Evolutionary conservation across 257 asterid genomes (phyloP).

Genomic region (Nicotiana otophora): DNA sequence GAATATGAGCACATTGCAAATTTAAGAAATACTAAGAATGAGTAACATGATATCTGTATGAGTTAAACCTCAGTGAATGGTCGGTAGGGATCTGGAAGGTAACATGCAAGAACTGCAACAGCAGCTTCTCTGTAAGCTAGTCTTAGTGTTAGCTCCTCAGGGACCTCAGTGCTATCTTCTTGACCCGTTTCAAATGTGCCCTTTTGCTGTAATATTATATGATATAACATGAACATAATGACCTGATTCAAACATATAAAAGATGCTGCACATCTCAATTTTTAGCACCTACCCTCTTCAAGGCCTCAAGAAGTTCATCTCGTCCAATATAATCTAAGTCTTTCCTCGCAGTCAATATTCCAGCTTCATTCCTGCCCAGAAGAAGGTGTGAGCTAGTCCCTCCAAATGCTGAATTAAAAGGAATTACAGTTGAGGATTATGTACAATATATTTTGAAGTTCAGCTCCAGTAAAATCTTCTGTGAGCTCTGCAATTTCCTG

Average conservation of each 20-base stretch:
- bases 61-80: constrained; percentile 61
- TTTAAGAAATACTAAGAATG: constrained; percentile 5
- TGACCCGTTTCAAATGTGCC: constrained; percentile 99
- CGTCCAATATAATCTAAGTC: constrained; percentile 87
- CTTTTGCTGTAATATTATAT: constrained; percentile 69
- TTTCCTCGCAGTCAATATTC: constrained; percentile 89
- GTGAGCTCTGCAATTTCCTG: constrained; percentile 77
- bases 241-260: constrained; percentile 5
- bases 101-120: constrained; percentile 90
- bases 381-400: constrained; percentile 25
- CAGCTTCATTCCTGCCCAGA: constrained; percentile 93
- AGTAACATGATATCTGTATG: constrained; percentile 6
- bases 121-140: constrained; percentile 98
- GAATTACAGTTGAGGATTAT: constrained; percentile 11
- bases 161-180: constrained; percentile 88
- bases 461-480: constrained; percentile 97
- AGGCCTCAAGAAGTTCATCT: constrained; percentile 94
- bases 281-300: constrained; percentile 65
- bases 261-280: constrained; percentile 12
- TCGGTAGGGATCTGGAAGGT: constrained; percentile 74
- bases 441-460: constrained; percentile 90
- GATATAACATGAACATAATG: constrained; percentile 10
- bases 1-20: background rate
- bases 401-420: constrained; percentile 13
- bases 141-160: constrained; percentile 88